A percentile compares a stretch with the other conserved stretches of the same genome.
Conservation (phyloP, 2,329 filamentous ascomycete species). For the Cytospora leucostoma region DNA sequence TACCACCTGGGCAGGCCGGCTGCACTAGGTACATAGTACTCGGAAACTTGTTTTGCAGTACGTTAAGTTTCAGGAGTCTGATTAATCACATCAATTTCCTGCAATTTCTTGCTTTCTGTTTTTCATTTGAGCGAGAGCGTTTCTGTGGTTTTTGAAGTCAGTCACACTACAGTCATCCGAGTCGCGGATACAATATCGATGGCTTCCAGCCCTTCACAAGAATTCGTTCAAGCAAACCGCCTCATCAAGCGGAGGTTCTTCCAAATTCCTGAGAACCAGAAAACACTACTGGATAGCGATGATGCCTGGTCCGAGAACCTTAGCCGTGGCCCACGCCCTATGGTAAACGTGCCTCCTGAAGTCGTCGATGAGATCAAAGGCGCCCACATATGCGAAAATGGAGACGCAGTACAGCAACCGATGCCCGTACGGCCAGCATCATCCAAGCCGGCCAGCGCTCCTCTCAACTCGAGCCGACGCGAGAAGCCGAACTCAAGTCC, state of each 20-base stretch:
- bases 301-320: slow-evolving; percentile 42
- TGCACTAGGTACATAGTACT: neutral
- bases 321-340: slow-evolving; percentile 29
- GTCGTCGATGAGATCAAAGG: slow-evolving; percentile 35
- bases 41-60: no score
- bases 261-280: slow-evolving; percentile 51
- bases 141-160: neutral
- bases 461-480: neutral
- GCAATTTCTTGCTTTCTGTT: neutral
- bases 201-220: slow-evolving; percentile 28
- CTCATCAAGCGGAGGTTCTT: slow-evolving; percentile 45
- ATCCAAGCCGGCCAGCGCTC: neutral
- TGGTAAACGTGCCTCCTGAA: slow-evolving; percentile 38
- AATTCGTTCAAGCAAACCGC: slow-evolving; percentile 34
- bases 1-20: neutral
- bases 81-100: no score
- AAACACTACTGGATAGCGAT: slow-evolving; percentile 46
- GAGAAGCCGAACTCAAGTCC: neutral
- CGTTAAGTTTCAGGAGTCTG: no score
- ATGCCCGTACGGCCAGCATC: slow-evolving; percentile 10
- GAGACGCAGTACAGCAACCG: slow-evolving; percentile 28
- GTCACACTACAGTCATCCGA: neutral
- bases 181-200: slow-evolving; percentile 1
- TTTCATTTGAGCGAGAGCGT: neutral
- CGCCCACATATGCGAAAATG: slow-evolving; percentile 27